Evolutionary conservation across 176 grass and related monocot species (phyloP).

Genomic region (Aegilops longissima): DNA sequence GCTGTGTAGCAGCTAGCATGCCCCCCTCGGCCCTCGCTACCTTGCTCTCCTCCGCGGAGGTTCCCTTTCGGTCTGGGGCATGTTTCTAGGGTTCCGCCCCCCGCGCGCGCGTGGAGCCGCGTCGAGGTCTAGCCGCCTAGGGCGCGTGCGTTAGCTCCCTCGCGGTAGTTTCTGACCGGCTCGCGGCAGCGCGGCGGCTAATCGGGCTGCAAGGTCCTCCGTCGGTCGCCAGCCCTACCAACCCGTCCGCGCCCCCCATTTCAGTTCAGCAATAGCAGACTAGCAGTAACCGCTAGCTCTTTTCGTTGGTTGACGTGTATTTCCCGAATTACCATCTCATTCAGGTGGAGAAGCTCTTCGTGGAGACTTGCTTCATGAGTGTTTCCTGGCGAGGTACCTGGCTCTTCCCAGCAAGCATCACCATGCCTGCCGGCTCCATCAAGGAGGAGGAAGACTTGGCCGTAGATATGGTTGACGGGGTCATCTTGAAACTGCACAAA

Average conservation of each 20-base stretch:
- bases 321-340: neutral
- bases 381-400: slow-evolving; percentile 19
- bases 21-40: too few relatives aligned
- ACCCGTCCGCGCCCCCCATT: slow-evolving; percentile 16
- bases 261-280: neutral
- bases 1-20: neutral
- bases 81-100: neutral
- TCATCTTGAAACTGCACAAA: neutral
- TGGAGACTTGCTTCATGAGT: slow-evolving; percentile 25
- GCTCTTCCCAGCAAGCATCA: slow-evolving; percentile 14
- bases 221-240: neutral
- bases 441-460: neutral
- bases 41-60: neutral
- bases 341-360: slow-evolving; percentile 36
- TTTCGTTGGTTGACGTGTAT: neutral
- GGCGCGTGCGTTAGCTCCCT: neutral
- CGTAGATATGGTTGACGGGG: neutral
- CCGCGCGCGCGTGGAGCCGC: neutral
- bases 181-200: neutral
- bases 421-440: neutral
- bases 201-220: neutral
- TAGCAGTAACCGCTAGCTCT: neutral
- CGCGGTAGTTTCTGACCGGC: neutral
- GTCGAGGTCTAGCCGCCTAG: neutral
- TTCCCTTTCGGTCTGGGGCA: neutral